Base-by-base conservation (phyloP, 2,329 filamentous ascomycete species). In the Calycina herbarum region DNA sequence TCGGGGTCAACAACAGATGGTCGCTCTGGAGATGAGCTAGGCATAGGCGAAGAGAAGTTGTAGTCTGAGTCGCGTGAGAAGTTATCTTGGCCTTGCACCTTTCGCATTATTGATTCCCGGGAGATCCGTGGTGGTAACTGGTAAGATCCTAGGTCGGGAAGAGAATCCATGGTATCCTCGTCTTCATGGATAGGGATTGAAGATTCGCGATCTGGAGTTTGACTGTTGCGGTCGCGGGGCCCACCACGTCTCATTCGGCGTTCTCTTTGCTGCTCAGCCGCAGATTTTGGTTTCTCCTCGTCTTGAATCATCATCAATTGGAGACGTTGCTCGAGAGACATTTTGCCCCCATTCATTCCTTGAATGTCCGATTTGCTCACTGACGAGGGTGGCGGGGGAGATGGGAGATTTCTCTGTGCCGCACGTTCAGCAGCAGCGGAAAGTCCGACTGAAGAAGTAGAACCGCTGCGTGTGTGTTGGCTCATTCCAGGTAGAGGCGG, bases 51-150 rank as follows among this genome's bases (percentile, higher is more conserved):
- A 3, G 86, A 88, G 72, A 89, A 86, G 71, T 85, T 85, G 69
- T 86, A 89, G 65, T 88, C 85, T 3, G 88, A 86, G 63, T 87
- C 83, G 66, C 82, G 79, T 24, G 38, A 40, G 88, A 85, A 57
- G 59, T 78, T 71, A 67, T 82, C 73, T 54, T 80, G 70, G 58
- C 84, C 92, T 76, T 95, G 92, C 64, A 97, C 89, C 68, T 94
- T 93, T 62, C 92, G 89, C 72, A 98, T 82, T 71, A 98, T 98
- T 0, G 94, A 97, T 76, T 98, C 95, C 45, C 94, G 87, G 8
- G 94, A 97, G 74, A 98, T 96, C 63, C 90, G 90, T 11, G 91
- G 84, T 20, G 88, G 92, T 15, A 90, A 79, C 69, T 90, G 83
- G 71, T 89, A 90, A 65, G 89, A 67, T 73, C 85, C 82, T 64